A percentile compares a stretch with the other conserved stretches of the same genome.
phyloP scores from a whole-genome alignment of 805 yeast genomes.

The Metschnikowia kofuensis region DNA sequence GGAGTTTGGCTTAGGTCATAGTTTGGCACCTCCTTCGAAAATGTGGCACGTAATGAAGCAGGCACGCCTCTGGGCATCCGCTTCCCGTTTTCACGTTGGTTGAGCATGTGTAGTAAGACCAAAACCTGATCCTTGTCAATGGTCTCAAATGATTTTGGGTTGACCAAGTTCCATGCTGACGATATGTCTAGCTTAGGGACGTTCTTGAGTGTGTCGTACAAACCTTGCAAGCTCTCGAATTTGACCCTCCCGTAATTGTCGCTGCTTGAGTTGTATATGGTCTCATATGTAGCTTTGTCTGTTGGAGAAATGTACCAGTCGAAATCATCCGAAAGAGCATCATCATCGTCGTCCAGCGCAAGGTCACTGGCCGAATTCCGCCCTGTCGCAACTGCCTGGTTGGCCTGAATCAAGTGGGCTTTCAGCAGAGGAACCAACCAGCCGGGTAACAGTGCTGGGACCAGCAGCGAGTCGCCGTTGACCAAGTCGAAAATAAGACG shows the following conservation, averaged over 20 bases:
- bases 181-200: constrained; percentile 84
- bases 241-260: constrained; percentile 79
- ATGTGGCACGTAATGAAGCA: constrained; percentile 84
- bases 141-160: constrained; percentile 82
- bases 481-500: constrained; percentile 88
- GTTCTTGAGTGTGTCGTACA: constrained; percentile 64
- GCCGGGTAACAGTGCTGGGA: constrained; percentile 76
- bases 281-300: constrained; percentile 75
- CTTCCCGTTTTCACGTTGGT: constrained; percentile 82
- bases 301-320: constrained; percentile 97
- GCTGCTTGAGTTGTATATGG: constrained; percentile 67
- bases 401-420: constrained; percentile 81
- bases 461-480: constrained; percentile 54
- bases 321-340: constrained; percentile 60
- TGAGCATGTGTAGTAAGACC: constrained; percentile 85
- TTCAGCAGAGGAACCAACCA: constrained; percentile 94
- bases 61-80: constrained; percentile 95
- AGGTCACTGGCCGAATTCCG: constrained; percentile 22
- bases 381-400: constrained; percentile 52
- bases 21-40: constrained; percentile 78
- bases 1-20: constrained; percentile 48
- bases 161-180: constrained; percentile 92
- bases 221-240: constrained; percentile 64
- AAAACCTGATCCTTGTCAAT: constrained; percentile 92
- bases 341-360: constrained; percentile 50